phyloP scores from a whole-genome alignment of 2,329 filamentous ascomycete genomes.

The Colletotrichum sublineola region DNA sequence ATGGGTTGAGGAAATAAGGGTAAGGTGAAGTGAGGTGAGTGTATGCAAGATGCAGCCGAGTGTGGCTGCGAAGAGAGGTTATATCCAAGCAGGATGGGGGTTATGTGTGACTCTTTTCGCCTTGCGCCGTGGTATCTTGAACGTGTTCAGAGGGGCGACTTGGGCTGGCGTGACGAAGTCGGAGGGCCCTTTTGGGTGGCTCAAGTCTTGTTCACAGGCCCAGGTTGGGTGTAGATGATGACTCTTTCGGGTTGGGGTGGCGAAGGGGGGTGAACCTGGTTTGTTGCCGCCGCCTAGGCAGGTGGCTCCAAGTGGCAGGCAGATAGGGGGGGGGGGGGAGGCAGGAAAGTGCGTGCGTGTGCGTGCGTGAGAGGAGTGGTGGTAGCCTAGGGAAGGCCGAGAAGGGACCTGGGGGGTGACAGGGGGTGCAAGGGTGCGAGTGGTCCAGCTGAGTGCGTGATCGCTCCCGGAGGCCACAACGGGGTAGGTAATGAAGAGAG shows the following conservation, averaged over 20 bases:
- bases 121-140: conserved; percentile 41
- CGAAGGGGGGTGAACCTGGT: conserved; percentile 41
- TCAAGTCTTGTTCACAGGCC: conserved; percentile 36
- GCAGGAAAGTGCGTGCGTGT: conserved; percentile 35
- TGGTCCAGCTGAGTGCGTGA: conserved; percentile 37
- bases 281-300: conserved; percentile 45
- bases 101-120: conserved; percentile 43
- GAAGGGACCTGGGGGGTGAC: conserved; percentile 27
- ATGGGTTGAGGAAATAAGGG: conserved; percentile 24
- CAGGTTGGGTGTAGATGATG: conserved; percentile 46
- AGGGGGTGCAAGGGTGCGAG: conserved; percentile 22
- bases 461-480: conserved; percentile 16
- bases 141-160: conserved; percentile 44
- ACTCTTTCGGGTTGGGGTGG: conserved; percentile 47
- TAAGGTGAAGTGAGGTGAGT: conserved; percentile 23
- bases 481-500: conserved; percentile 17
- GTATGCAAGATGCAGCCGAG: conserved; percentile 31
- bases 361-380: conserved; percentile 9
- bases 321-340: conserved; percentile 10
- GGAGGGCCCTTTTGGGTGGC: conserved; percentile 41
- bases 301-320: conserved; percentile 52
- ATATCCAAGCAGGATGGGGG: conserved; percentile 41
- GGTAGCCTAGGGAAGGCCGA: conserved; percentile 40
- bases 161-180: conserved; percentile 44
- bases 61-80: conserved; percentile 42